Evolutionary conservation across 345 rosid genomes (phyloP).

Genomic region (Nephelium lappaceum): DNA sequence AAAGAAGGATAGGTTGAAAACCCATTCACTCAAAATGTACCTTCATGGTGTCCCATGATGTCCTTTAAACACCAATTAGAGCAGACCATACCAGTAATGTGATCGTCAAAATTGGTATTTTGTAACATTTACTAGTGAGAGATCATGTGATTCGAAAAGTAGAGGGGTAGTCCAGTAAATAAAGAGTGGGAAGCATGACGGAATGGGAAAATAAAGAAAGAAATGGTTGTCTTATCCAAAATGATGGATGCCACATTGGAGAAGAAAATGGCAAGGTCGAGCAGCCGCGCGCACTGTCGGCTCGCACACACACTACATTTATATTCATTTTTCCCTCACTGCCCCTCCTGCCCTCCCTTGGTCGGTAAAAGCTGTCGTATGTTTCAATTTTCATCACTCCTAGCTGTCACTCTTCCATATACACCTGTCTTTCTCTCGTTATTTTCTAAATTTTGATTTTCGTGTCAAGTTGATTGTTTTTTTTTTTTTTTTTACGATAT

Average conservation of each 20-base stretch:
- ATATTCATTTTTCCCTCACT: neutral
- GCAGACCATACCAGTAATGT: neutral
- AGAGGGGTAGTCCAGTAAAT: constrained; percentile 21
- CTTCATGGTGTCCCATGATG: too few relatives aligned
- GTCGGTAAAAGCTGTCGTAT: neutral
- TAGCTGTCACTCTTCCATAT: neutral
- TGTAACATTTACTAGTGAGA: neutral
- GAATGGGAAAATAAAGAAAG: neutral
- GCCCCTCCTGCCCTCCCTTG: neutral
- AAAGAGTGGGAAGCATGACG: neutral
- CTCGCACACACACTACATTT: neutral
- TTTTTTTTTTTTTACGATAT: too few relatives aligned
- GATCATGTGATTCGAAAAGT: too few relatives aligned
- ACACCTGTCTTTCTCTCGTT: neutral
- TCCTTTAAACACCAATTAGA: neutral
- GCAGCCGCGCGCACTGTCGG: constrained; percentile 44
- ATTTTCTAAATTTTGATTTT: neutral
- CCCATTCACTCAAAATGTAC: too few relatives aligned
- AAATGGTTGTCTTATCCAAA: constrained; percentile 22
- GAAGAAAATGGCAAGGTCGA: constrained; percentile 34
- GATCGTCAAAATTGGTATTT: neutral
- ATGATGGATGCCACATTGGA: constrained; percentile 25
- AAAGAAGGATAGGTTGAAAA: too few relatives aligned
- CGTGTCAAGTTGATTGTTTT: too few relatives aligned
- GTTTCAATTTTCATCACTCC: neutral